Evolutionary conservation across 306 rosid species (phyloP).

Genomic region (Oemleria cerasiformis): DNA sequence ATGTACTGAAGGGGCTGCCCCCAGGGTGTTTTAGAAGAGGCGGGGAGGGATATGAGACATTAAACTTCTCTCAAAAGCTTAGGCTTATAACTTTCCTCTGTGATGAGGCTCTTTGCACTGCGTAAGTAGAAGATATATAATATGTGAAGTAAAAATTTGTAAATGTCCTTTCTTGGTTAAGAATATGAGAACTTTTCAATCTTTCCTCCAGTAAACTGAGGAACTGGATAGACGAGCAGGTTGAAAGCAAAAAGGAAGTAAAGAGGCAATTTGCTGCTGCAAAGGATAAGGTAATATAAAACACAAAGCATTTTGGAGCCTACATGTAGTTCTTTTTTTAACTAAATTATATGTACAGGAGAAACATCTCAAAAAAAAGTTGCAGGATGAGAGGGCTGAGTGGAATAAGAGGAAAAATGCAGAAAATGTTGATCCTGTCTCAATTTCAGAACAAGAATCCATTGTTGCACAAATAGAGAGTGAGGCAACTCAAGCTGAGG

Average conservation of each 20-base stretch:
- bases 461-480: slow-evolving; percentile 39
- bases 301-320: not conserved
- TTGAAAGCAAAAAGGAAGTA: slow-evolving; percentile 32
- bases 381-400: slow-evolving; percentile 46
- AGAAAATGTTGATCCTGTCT: slow-evolving; percentile 29
- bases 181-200: slow-evolving; percentile 2
- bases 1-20: slow-evolving; percentile 29
- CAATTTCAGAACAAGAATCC: slow-evolving; percentile 34
- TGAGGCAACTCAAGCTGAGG: slow-evolving; percentile 53
- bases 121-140: slow-evolving; percentile 33
- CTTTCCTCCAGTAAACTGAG: slow-evolving; percentile 39
- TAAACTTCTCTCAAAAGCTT: slow-evolving; percentile 42
- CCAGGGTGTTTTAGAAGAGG: slow-evolving; percentile 28
- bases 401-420: slow-evolving; percentile 33
- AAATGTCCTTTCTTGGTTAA: not conserved
- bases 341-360: slow-evolving; percentile 26
- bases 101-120: slow-evolving; percentile 48
- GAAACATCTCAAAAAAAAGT: slow-evolving; percentile 35
- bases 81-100: slow-evolving; percentile 44
- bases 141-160: not conserved
- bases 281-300: slow-evolving; percentile 38
- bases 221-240: slow-evolving; percentile 43
- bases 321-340: not conserved
- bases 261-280: slow-evolving; percentile 39
- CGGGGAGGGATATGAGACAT: slow-evolving; percentile 29